phyloP scores from a whole-genome alignment of 2,329 filamentous ascomycete genomes.

The Zarea fungicola region DNA sequence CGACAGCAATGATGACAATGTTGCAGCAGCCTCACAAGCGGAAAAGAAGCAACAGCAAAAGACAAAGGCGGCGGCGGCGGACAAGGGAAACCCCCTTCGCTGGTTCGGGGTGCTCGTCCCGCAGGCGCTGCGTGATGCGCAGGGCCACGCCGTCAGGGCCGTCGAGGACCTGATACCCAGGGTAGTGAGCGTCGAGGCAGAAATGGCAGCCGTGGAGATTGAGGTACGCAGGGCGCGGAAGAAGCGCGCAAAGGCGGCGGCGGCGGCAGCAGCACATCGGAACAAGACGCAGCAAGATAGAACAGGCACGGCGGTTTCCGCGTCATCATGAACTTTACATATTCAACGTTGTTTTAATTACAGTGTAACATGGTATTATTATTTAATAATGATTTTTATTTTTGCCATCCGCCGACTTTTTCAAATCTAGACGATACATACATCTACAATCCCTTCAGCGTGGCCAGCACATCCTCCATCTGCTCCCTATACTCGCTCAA shows the following conservation, averaged over 20 bases:
- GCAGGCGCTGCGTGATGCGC: constrained; percentile 49
- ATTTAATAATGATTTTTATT: background rate
- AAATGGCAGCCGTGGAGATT: constrained; percentile 62
- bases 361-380: too few species aligned
- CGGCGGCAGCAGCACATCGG: constrained; percentile 27
- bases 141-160: constrained; percentile 49
- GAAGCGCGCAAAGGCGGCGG: constrained; percentile 44
- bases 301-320: constrained; percentile 16
- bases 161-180: constrained; percentile 54
- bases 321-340: background rate
- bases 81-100: constrained; percentile 47
- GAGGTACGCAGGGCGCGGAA: constrained; percentile 60
- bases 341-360: too few species aligned
- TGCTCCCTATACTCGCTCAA: constrained; percentile 33
- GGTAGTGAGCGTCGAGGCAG: constrained; percentile 51
- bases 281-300: constrained; percentile 18
- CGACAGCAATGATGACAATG: too few species aligned
- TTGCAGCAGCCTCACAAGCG: too few species aligned
- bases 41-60: constrained; percentile 13
- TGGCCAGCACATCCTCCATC: constrained; percentile 40
- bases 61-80: background rate
- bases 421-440: too few species aligned
- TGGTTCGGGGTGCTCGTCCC: constrained; percentile 55
- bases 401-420: background rate
- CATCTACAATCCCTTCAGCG: constrained; percentile 23